These are phyloP conservation scores for Medicago ruthenica DNA, from an alignment of 306 rosid genomes.

Conservation along the genomic window DNA sequence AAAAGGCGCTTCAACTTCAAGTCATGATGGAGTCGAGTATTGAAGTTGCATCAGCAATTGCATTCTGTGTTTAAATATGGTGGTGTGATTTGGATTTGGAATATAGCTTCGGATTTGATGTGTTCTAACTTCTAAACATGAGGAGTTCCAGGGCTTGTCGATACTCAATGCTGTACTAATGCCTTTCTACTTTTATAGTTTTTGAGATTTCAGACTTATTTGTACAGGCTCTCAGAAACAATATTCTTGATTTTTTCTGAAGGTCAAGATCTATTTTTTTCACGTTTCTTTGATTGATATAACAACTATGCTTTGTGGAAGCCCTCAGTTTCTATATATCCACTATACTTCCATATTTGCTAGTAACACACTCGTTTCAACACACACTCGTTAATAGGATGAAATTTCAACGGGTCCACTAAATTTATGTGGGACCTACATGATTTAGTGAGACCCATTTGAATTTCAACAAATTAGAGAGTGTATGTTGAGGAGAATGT, in stretches of 20 bases:
- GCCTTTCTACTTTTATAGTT: background rate
- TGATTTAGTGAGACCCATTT: no score
- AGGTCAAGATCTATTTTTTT: background rate
- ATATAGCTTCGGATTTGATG: conserved; percentile 15
- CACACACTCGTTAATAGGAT: no score
- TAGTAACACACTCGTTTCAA: no score
- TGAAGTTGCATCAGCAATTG: conserved; percentile 7
- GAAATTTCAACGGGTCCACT: no score
- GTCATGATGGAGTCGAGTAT: background rate
- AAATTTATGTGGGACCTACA: no score
- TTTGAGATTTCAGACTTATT: conserved; percentile 1
- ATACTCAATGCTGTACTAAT: background rate
- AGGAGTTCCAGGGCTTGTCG: background rate
- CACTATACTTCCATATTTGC: no score
- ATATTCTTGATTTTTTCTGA: no score
- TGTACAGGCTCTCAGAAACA: background rate
- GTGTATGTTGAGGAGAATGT: no score
- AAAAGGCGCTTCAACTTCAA: background rate
- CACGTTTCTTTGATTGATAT: background rate
- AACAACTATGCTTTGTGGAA: background rate
- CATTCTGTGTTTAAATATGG: conserved; percentile 2
- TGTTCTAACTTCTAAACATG: background rate
- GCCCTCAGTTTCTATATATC: no score
- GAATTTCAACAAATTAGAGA: no score
- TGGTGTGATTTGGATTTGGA: conserved; percentile 2